A percentile compares a stretch with the other conserved stretches of the same genome.
These are phyloP conservation scores for Emergomyces pasteurianus DNA, from an alignment of 2,329 filamentous ascomycete species.

Conservation along the genomic window DNA sequence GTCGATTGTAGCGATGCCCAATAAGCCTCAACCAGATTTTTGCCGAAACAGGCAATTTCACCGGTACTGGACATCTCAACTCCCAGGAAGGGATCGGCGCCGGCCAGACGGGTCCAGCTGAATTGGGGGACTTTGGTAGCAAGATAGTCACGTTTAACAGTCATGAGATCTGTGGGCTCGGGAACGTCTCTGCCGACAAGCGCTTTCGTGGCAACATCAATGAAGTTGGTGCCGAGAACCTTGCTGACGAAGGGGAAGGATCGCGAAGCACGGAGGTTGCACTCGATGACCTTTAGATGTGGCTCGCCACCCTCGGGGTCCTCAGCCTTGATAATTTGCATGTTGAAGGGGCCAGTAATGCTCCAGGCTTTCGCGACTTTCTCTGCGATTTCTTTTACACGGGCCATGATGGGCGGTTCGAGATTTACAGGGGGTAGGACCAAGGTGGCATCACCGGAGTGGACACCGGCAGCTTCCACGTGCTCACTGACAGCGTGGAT, in stretches of 20 bases:
- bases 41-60: slow-evolving; percentile 98
- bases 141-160: slow-evolving; percentile 75
- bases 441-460: slow-evolving; percentile 93
- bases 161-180: slow-evolving; percentile 78
- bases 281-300: slow-evolving; percentile 90
- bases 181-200: slow-evolving; percentile 78
- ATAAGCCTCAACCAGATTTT: slow-evolving; percentile 91
- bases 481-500: slow-evolving; percentile 92
- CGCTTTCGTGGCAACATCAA: slow-evolving; percentile 87
- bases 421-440: slow-evolving; percentile 78
- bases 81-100: slow-evolving; percentile 92
- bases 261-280: slow-evolving; percentile 91
- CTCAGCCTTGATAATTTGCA: slow-evolving; percentile 96
- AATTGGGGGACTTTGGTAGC: slow-evolving; percentile 98
- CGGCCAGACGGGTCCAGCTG: slow-evolving; percentile 94
- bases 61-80: slow-evolving; percentile 97
- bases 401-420: slow-evolving; percentile 63
- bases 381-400: slow-evolving; percentile 87
- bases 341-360: slow-evolving; percentile 98
- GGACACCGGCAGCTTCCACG: slow-evolving; percentile 92
- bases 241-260: slow-evolving; percentile 99
- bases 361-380: slow-evolving; percentile 96
- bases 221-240: slow-evolving; percentile 92
- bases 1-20: slow-evolving; percentile 92
- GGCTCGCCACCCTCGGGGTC: slow-evolving; percentile 62